Evolutionary conservation across 192 early-diverging fungal species (phyloP).

Genomic region (Spizellomyces sp.): DNA sequence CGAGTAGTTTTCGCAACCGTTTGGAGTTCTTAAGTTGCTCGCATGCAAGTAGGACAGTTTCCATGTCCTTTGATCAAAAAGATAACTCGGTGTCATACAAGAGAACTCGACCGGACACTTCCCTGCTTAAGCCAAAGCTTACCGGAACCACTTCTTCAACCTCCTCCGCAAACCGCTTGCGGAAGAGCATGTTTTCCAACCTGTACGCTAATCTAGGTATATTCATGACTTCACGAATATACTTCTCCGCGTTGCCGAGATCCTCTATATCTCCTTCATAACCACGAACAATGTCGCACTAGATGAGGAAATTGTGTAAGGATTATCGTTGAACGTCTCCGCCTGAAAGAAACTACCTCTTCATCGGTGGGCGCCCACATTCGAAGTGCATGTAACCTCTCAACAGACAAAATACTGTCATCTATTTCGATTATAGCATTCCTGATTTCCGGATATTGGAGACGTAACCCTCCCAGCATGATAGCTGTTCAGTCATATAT

Average conservation of each 20-base stretch:
- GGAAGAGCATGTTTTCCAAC: constrained; percentile 46
- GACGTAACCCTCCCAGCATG: constrained; percentile 34
- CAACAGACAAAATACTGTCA: constrained; percentile 39
- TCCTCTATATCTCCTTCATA: constrained; percentile 46
- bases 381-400: constrained; percentile 33
- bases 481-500: constrained; percentile 29
- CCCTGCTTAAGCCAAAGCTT: not conserved
- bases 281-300: constrained; percentile 38
- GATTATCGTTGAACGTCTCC: no score
- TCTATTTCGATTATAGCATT: constrained; percentile 44
- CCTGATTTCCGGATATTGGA: constrained; percentile 36
- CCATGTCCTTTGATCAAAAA: constrained; percentile 27
- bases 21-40: constrained; percentile 35
- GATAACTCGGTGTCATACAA: not conserved
- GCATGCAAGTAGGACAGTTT: constrained; percentile 37
- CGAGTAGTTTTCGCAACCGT: constrained; percentile 33
- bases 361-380: constrained; percentile 44
- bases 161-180: constrained; percentile 45
- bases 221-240: constrained; percentile 40
- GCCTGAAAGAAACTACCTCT: constrained; percentile 5
- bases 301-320: not conserved
- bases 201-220: constrained; percentile 42
- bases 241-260: constrained; percentile 50
- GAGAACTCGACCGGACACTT: not conserved
- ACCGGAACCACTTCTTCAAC: constrained; percentile 43